These are phyloP conservation scores for Phytophthora tentaculata DNA, from an alignment of 352 stramenopile species.

Conservation along the genomic window DNA sequence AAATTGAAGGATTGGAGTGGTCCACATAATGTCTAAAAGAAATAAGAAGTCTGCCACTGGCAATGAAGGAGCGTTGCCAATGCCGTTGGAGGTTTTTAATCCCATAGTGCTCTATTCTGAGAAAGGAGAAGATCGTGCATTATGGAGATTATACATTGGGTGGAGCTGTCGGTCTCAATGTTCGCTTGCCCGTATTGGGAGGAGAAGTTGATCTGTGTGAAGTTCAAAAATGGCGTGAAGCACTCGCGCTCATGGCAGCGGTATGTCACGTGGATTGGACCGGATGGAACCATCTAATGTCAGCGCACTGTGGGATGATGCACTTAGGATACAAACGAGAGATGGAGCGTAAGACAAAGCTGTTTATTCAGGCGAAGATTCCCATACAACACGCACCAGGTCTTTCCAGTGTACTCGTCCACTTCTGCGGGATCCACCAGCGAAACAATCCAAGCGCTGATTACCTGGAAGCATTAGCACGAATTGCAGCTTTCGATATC, in stretches of 20 bases:
- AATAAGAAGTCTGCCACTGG: no score
- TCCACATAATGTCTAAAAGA: neutral
- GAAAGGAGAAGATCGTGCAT: neutral
- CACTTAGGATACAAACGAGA: neutral
- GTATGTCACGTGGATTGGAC: neutral
- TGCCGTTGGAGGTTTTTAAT: neutral
- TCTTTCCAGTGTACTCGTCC: no score
- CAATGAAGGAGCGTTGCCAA: no score
- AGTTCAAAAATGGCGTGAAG: neutral
- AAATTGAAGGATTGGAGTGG: neutral
- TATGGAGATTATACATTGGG: neutral
- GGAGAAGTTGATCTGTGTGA: neutral
- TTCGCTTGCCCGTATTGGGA: neutral
- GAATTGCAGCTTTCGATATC: no score
- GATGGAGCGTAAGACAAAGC: neutral
- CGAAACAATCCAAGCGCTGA: no score
- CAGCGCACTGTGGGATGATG: neutral
- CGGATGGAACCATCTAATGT: neutral
- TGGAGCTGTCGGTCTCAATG: neutral
- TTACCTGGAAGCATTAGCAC: no score
- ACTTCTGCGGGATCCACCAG: no score
- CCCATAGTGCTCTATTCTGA: neutral
- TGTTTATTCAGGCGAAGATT: no score
- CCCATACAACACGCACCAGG: no score
- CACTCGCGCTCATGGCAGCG: neutral